phyloP scores from a whole-genome alignment of 257 asterid species.

The Oldenlandia corymbosa region DNA sequence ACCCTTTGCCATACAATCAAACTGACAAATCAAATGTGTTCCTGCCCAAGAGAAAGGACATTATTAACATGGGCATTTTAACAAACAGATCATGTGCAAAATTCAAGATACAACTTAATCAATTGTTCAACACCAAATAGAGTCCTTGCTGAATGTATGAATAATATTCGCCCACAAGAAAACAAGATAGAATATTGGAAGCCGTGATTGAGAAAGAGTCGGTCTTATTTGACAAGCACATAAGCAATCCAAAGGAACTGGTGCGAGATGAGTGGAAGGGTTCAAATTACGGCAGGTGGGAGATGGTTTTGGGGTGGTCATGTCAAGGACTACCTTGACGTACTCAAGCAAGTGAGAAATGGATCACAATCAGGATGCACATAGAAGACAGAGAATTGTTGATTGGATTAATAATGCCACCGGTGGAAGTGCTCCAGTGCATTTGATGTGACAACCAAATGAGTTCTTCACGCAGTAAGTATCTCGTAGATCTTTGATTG shows the following conservation, averaged over 20 bases:
- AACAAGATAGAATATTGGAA: too few species aligned
- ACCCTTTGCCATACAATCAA: constrained; percentile 56
- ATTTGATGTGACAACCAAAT: constrained; percentile 94
- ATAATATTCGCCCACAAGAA: too few species aligned
- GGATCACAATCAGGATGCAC: constrained; percentile 96
- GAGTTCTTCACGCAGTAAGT: constrained; percentile 89
- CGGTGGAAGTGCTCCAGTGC: constrained; percentile 91
- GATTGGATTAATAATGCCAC: constrained; percentile 98
- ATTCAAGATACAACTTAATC: too few species aligned
- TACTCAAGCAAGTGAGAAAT: constrained; percentile 72
- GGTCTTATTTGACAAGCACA: too few species aligned
- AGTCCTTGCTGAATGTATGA: too few species aligned
- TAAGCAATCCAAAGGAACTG: too few species aligned
- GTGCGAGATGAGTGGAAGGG: too few species aligned
- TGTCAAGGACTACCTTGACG: constrained; percentile 88
- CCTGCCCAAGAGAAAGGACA: not conserved
- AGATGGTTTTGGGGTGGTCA: constrained; percentile 99
- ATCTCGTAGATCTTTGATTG: constrained; percentile 3
- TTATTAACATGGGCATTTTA: constrained; percentile 3
- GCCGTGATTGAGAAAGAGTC: too few species aligned
- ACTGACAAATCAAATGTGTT: not conserved
- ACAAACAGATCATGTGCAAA: constrained; percentile 4
- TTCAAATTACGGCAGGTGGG: too few species aligned
- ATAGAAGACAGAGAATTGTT: constrained; percentile 86
- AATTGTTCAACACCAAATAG: too few species aligned